Base-by-base conservation (phyloP, 495 filamentous ascomycete species). In the Stereocaulon alpinum region DNA sequence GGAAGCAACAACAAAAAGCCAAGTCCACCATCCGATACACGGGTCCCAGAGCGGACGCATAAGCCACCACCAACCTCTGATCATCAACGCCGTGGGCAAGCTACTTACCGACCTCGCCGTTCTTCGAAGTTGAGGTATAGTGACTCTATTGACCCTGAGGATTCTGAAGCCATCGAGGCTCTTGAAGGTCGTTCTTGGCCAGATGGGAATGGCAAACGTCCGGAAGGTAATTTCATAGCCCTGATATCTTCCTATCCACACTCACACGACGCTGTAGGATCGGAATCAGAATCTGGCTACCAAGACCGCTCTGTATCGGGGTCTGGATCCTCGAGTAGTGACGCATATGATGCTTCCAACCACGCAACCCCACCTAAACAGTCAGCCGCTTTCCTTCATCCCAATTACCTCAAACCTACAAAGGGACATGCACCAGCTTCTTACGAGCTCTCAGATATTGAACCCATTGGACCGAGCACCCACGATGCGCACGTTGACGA, bases 401-500 rank as follows among this genome's bases (percentile, higher is more conserved):
- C 59, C 20, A 20, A 40, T 17, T 40, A 29, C 57, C 55, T 20
- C 52, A 40, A 45, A n/a, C 43, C 41, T 53, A 14, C 29, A 15
- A 50, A 34, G 48, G 17, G 17, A 6, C 52, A 37, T 4, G 40
- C 32, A 47, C 18, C 34, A 47, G 40, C 22, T 40, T 12, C 56
- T 29, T 41, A 58, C 43, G 40, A 50, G 17, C 56, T 48, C 18
- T 47, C 32, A 24, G 61, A 49, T 55, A 55, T 76, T 6, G 67
- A 73, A 34, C 57, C 72, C 29, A 69, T 76, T 34, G 64, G 49
- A 10, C 30, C 73, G 24, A 76, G 62, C 49, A 72, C 74, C 54
- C 69, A 72, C 14, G 44, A 69, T 18, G 76, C 75, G 6, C 74
- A 75, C 50, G 69, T 72, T 41, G 74, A 76, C n/a, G 76, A 77